A percentile compares a stretch with the other conserved stretches of the same genome.
These are phyloP conservation scores for Gardenia jasminoides DNA, from an alignment of 257 asterid genomes.

Conservation along the genomic window DNA sequence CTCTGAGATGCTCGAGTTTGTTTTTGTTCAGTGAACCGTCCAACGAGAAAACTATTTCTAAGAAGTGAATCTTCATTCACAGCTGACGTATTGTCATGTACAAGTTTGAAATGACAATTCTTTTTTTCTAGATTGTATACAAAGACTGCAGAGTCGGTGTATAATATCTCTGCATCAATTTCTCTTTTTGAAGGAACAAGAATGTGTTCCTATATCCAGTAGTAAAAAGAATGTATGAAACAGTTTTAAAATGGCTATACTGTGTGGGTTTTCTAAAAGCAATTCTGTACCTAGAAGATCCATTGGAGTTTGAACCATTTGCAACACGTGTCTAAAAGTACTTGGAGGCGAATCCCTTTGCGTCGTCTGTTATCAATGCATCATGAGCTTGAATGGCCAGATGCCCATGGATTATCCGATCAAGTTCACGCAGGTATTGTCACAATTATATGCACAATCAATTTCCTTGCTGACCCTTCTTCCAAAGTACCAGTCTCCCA, in stretches of 20 bases:
- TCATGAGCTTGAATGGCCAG: background rate
- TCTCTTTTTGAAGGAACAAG: background rate
- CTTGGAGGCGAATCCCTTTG: background rate
- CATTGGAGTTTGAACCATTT: background rate
- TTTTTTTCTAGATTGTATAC: background rate
- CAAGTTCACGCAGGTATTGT: constrained; percentile 62
- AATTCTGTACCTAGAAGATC: background rate
- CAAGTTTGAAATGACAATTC: background rate
- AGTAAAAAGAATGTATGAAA: background rate
- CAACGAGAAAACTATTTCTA: background rate
- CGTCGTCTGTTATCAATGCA: background rate
- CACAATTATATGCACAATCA: constrained; percentile 94
- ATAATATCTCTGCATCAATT: background rate
- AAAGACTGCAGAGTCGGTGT: background rate
- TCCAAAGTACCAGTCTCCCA: constrained; percentile 98
- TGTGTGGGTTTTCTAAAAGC: background rate
- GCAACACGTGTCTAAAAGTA: background rate
- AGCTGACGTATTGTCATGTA: background rate
- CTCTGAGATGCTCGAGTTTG: background rate
- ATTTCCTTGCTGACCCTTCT: constrained; percentile 60
- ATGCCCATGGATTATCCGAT: constrained; percentile 30
- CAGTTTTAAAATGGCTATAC: background rate
- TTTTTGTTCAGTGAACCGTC: background rate
- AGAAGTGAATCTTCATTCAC: background rate
- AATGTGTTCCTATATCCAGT: background rate